Evolutionary conservation across 306 rosid species (phyloP).

Genomic region (Rubus parviflorus): DNA sequence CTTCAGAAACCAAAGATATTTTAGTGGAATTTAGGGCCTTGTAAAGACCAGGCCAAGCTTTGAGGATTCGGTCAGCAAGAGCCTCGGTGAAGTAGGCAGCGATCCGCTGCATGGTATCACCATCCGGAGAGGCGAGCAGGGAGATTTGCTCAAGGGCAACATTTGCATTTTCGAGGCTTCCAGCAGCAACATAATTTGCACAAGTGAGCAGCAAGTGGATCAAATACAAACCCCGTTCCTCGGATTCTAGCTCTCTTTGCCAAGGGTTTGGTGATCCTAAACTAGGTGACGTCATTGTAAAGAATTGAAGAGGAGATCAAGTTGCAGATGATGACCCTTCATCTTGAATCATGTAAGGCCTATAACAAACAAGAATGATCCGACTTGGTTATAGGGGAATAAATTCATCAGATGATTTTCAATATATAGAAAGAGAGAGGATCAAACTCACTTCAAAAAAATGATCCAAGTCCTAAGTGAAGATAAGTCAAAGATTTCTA

Average conservation of each 20-base stretch:
- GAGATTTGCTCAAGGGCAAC: constrained; percentile 79
- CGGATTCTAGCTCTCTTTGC: constrained; percentile 72
- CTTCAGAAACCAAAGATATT: constrained; percentile 55
- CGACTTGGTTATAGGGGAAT: constrained; percentile 10
- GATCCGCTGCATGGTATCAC: constrained; percentile 90
- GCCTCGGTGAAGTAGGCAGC: constrained; percentile 78
- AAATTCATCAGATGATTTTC: too few relatives aligned
- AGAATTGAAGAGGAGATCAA: constrained; percentile 58
- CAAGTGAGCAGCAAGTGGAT: constrained; percentile 76
- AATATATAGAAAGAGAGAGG: background rate
- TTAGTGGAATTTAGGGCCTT: constrained; percentile 74
- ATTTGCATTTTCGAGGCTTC: constrained; percentile 75
- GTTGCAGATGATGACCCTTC: constrained; percentile 71
- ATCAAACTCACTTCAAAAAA: constrained; percentile 11
- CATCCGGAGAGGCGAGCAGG: constrained; percentile 67
- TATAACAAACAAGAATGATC: constrained; percentile 33
- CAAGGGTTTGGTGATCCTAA: constrained; percentile 69
- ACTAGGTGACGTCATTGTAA: constrained; percentile 66
- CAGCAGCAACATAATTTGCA: constrained; percentile 74
- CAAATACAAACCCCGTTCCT: constrained; percentile 75
- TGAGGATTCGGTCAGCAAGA: constrained; percentile 73
- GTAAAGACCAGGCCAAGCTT: constrained; percentile 76
- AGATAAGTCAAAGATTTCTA: constrained; percentile 1
- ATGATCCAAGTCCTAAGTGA: background rate
- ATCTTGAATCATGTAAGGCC: constrained; percentile 59